Evolutionary conservation across 176 grass and related monocot genomes (phyloP).

Genomic region (Triticum aestivum): IWGSC_CS_RefSeq_v2.1 NC_057811.1:435456131-435456630

Average conservation of each 20-base stretch:
- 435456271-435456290: not conserved
- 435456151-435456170: not conserved
- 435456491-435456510: not conserved
- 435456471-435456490: not conserved
- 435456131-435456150: not conserved
- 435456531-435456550: too few species aligned
- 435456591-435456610: not conserved
- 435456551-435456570: too few species aligned
- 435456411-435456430: not conserved
- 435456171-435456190: not conserved
- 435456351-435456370: not conserved
- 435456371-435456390: not conserved
- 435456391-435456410: not conserved
- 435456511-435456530: not conserved
- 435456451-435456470: slow-evolving; percentile 1
- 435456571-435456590: not conserved
- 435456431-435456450: slow-evolving; percentile 16
- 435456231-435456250: not conserved
- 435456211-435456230: not conserved
- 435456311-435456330: not conserved
- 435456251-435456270: not conserved
- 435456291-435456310: not conserved
- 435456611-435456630: not conserved
- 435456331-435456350: not conserved
- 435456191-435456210: not conserved